A percentile compares a stretch with the other conserved stretches of the same genome.
Conservation (phyloP, 2,329 filamentous ascomycete genomes). For the Mycosphaerelloides madeirae region DNA sequence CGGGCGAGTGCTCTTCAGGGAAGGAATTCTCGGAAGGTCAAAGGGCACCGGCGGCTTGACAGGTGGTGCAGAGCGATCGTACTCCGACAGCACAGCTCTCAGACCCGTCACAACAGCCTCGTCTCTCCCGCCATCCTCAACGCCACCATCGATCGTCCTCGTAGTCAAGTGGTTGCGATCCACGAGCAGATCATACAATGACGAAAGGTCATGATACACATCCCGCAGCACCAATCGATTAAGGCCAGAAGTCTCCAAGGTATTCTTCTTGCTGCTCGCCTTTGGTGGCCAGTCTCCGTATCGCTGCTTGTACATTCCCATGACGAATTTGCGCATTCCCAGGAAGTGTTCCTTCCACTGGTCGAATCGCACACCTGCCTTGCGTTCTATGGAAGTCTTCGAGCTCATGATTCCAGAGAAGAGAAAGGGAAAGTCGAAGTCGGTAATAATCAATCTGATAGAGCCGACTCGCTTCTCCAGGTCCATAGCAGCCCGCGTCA, state of each 20-base stretch:
- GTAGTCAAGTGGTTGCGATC: slow-evolving; percentile 75
- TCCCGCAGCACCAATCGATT: slow-evolving; percentile 78
- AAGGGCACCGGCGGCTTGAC: slow-evolving; percentile 89
- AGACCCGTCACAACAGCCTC: slow-evolving; percentile 65
- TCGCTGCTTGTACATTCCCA: slow-evolving; percentile 63
- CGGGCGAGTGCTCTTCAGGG: slow-evolving; percentile 59
- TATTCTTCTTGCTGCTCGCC: slow-evolving; percentile 85
- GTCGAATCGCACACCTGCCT: slow-evolving; percentile 71
- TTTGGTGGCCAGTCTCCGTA: slow-evolving; percentile 86
- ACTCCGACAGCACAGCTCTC: slow-evolving; percentile 76
- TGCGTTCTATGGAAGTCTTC: slow-evolving; percentile 70
- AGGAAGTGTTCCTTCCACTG: slow-evolving; percentile 73
- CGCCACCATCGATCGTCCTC: slow-evolving; percentile 65
- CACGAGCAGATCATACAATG: slow-evolving; percentile 81
- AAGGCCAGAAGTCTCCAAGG: slow-evolving; percentile 77
- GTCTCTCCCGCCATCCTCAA: slow-evolving; percentile 49
- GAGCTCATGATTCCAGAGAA: slow-evolving; percentile 86
- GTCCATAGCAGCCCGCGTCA: slow-evolving; percentile 78
- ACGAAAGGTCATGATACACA: slow-evolving; percentile 79
- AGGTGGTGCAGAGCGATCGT: slow-evolving; percentile 81
- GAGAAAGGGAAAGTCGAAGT: slow-evolving; percentile 86
- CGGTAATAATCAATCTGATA: slow-evolving; percentile 68
- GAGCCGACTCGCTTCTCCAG: slow-evolving; percentile 66
- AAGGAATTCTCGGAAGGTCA: slow-evolving; percentile 74
- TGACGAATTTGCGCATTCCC: slow-evolving; percentile 67